These are phyloP conservation scores for Lipomyces chichibuensis DNA, from an alignment of 805 yeast genomes.

Conservation along the genomic window DNA sequence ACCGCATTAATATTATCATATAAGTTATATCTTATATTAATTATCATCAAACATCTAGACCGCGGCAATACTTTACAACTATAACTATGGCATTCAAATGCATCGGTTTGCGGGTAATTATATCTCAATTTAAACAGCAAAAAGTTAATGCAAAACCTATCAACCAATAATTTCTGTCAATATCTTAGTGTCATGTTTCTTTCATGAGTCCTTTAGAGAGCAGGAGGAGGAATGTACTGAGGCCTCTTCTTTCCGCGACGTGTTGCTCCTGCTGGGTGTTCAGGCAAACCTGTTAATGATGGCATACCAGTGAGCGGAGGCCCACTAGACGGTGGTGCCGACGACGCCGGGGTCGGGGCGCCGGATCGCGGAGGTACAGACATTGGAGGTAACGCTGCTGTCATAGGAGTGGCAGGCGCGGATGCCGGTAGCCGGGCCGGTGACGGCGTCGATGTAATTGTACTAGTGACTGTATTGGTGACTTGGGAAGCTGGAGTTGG, in stretches of 20 bases:
- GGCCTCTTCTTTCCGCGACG: conserved; percentile 29
- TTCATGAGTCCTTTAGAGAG: conserved; percentile 1
- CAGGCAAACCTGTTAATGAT: conserved; percentile 25
- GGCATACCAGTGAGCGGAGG: conserved; percentile 16
- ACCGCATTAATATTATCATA: neutral
- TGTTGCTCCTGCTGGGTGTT: conserved; percentile 17
- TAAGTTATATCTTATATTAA: neutral
- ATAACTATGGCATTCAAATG: neutral
- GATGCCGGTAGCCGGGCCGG: conserved; percentile 6
- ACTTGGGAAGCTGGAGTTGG: conserved; percentile 4
- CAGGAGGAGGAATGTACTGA: conserved; percentile 33
- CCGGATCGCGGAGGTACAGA: conserved; percentile 3
- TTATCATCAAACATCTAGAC: neutral
- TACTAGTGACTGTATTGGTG: neutral
- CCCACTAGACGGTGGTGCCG: conserved; percentile 19
- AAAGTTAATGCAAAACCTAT: neutral
- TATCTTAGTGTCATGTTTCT: too few species aligned
- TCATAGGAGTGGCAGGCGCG: conserved; percentile 1
- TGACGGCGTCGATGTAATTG: neutral
- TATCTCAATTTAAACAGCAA: neutral
- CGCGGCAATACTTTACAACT: neutral
- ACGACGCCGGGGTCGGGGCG: conserved; percentile 5
- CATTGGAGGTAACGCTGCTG: neutral
- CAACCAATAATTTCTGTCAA: neutral
- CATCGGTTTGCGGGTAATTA: neutral